Evolutionary conservation across 192 early-diverging fungal species (phyloP), one percentile per base, ranked within the genome.

Genomic region (Gryganskiella cystojenkinii): DNA sequence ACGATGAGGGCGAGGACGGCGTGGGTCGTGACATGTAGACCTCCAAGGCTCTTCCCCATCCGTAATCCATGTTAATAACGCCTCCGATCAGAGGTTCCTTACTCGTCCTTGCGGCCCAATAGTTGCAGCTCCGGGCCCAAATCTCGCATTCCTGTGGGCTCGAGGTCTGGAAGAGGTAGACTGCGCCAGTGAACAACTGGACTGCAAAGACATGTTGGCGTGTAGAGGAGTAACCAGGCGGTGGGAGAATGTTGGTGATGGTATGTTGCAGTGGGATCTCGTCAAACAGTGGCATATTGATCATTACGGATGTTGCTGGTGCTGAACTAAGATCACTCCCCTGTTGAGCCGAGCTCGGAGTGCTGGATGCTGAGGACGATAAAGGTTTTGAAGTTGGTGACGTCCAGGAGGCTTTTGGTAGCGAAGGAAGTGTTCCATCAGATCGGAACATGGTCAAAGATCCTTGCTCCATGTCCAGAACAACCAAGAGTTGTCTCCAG

Each of bases 41-140:
- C 10, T 84, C 68, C 19, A 89, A 40, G 13, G 81, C 82, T 22
- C 69, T 58, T 56, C 91, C 89, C 97, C 97, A 99, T 3, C 97
- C 97, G 64, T 95, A 97, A 64, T 99, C 97, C 81, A 93, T 89
- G 63, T 94, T 98, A 61, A 93, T 91, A 3, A 95, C 90, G 31
- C 93, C 94, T 42, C 96, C 96, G 9, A 85, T 71, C 71, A 98
- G 80, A 2, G 97, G 97, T 66, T 95, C 95, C 79, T 93, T 95
- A 60, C 92, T 95, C 49, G 90, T 90, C 28, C 95, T 78, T 15
- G 96, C 94, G 2, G 96, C 95, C 96, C 96, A 99, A 70, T 92
- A 95, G 80, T 98, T 99, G 67, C 96, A 93, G 6, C 92, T 93
- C 0, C 88, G 70, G 0, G 94, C 92, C 97, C 97, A 99, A 57